Base-by-base conservation (phyloP, 164 flowering plant species). In the Vitis labrusca region DNA sequence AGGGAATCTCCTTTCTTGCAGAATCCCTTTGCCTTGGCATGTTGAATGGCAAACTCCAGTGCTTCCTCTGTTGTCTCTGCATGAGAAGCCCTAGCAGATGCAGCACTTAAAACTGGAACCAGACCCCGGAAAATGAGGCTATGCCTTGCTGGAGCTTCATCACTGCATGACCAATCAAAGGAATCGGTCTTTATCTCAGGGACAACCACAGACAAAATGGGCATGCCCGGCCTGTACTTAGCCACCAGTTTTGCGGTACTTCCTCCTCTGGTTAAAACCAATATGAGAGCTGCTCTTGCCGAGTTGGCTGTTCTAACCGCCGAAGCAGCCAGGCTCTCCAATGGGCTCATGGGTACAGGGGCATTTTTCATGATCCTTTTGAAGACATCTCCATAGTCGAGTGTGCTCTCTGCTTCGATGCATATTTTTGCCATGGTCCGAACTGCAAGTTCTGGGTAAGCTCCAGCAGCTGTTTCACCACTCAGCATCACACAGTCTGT, bases 401-500 rank as follows among this genome's bases (percentile, higher is more conserved):
- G 83, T 8, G 91, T 85, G 80, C 86, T 89, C 72, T 92, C 97
- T 10, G 97, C 97, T 80, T 92, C 97, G 1, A 83, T 63, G 69
- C 97, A 92, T 57, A 92, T 90, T 65, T 81, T 86, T 14, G 97
- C 91, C 97, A 92, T 92, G 69, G 94, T 92, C 44, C 69, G 82
- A 19, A 92, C 97, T 48, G 94, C 91, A 59, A 85, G 85, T 27
- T 90, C 97, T 12, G 97, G 97, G 75, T 92, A 92, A 63, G 95
- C 94, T 72, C 97, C 97, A 44, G 97, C 95, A 37, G 95, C 97
- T 11, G 94, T 92, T 76, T 92, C 97, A 54, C 95, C 93, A 76
- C 97, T 92, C 8, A 92, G 85, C 95, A 92, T 92, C n/a, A 90
- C 95, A 79, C 97, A 92, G 71, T 92, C 97, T 3, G 95, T 89